A percentile compares a stretch with the other conserved stretches of the same genome.
phyloP scores from a whole-genome alignment of 2,329 filamentous ascomycete genomes.

The Cladosporium sp. region DNA sequence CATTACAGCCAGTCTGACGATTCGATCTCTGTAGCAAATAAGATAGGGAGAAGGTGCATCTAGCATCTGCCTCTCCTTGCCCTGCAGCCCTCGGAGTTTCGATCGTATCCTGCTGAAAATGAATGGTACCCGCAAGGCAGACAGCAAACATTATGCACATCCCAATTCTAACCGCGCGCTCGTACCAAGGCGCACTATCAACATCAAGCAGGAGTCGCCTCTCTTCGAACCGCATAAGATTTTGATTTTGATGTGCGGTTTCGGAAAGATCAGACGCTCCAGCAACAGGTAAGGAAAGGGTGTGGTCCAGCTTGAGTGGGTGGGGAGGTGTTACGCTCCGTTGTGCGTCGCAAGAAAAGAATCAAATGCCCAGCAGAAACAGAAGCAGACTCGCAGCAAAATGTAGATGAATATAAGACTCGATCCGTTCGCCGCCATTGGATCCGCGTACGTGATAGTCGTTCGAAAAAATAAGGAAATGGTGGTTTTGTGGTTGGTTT shows the following conservation, averaged over 20 bases:
- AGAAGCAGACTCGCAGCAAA: background rate
- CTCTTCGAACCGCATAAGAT: background rate
- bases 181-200: background rate
- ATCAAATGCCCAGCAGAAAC: background rate
- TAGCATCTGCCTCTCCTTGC: background rate
- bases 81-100: background rate
- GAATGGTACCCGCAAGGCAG: background rate
- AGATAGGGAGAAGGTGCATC: background rate
- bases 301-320: background rate
- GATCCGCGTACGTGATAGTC: background rate
- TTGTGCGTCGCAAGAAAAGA: background rate
- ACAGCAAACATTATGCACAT: conserved; percentile 17
- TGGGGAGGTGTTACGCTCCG: background rate
- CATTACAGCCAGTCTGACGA: background rate
- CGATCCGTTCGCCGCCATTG: background rate
- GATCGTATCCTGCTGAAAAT: background rate
- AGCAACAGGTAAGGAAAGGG: background rate
- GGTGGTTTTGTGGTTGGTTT: background rate
- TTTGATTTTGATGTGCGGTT: background rate
- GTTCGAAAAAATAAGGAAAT: conserved; percentile 1
- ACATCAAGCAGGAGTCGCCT: background rate
- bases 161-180: background rate
- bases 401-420: background rate
- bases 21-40: background rate
- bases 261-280: background rate